Percentiles rank a stretch among this genome's conserved stretches.
Conservation (phyloP, 2,329 filamentous ascomycete species). For the Colletotrichum orchidophilum region DNA sequence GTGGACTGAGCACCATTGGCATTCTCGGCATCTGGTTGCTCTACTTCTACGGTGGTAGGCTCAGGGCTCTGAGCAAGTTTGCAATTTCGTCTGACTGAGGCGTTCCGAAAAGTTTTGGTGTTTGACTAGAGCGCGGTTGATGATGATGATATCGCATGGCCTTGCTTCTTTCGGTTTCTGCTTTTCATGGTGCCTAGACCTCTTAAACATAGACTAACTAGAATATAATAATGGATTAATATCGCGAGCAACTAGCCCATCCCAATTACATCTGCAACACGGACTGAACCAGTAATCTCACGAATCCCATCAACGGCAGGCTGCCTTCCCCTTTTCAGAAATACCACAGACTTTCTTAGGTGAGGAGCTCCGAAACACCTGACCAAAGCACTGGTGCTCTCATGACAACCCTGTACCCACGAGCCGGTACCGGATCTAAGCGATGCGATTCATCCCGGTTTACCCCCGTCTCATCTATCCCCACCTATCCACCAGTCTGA, state of each 20-base stretch:
- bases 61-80: constrained; percentile 68
- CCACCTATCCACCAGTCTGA: not conserved
- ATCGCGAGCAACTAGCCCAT: not conserved
- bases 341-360: too few relatives aligned
- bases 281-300: too few relatives aligned
- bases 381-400: too few relatives aligned
- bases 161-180: not conserved
- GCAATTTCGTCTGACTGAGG: constrained; percentile 46
- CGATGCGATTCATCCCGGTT: not conserved
- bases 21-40: constrained; percentile 68
- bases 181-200: not conserved
- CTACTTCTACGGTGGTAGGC: constrained; percentile 63
- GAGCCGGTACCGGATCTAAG: not conserved
- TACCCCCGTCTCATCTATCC: not conserved
- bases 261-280: not conserved
- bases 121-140: not conserved
- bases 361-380: too few relatives aligned
- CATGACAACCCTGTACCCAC: not conserved
- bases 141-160: not conserved
- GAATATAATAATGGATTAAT: not conserved
- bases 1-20: constrained; percentile 61
- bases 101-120: not conserved
- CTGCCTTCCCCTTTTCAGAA: too few relatives aligned
- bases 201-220: not conserved
- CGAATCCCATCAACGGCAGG: too few relatives aligned